Base-by-base conservation (phyloP, 805 yeast species). In the Candida parachauliodes region DNA sequence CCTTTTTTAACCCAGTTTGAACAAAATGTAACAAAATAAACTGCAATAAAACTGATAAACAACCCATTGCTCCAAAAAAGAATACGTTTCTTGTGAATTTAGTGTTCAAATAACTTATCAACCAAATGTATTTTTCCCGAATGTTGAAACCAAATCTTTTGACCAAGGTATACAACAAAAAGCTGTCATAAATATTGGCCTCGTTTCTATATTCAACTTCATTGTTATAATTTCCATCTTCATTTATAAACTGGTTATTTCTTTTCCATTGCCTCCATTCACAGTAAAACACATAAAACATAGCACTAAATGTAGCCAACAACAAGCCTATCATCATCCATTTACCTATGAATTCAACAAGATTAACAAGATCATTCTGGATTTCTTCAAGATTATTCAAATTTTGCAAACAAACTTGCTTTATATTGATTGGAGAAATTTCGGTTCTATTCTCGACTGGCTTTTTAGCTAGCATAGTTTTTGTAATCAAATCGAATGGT, bases 401-500 rank as follows among this genome's bases (percentile, higher is more conserved):
- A 17, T 37, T 28, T 9, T 25, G n/a, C 5, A 30, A 14, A 32
- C 44, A 40, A 10, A 37, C 26, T 20, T 32, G 23, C 15, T 29
- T 26, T 5, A 21, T 26, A 15, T 37, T 20, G 9, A 27, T 27
- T 6, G 41, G 30, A n/a, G 26, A n/a, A 14, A 33, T 26, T 15
- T 22, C 7, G 44, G 39, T 15, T 40, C 32, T 39, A 32, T 39
- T 33, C 46, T 50, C 21, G 5, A 32, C 18, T 11, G 24, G 22
- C 19, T 37, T 36, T 1, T 65, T 55, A 1, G 47, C 39, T 19
- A 54, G 45, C 5, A 83, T 52, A 34, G 68, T 61, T 1, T 52
- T 44, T 28, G 70, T 64, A 2, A 83, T 55, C 9, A 51, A 41
- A 1, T 69, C 68, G 50, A 88, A 85, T 0, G 96, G 96, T 2